A percentile compares a stretch with the other conserved stretches of the same genome.
These are phyloP conservation scores for Colletotrichum camelliae DNA, from an alignment of 2,329 filamentous ascomycete genomes.

Conservation along the genomic window DNA sequence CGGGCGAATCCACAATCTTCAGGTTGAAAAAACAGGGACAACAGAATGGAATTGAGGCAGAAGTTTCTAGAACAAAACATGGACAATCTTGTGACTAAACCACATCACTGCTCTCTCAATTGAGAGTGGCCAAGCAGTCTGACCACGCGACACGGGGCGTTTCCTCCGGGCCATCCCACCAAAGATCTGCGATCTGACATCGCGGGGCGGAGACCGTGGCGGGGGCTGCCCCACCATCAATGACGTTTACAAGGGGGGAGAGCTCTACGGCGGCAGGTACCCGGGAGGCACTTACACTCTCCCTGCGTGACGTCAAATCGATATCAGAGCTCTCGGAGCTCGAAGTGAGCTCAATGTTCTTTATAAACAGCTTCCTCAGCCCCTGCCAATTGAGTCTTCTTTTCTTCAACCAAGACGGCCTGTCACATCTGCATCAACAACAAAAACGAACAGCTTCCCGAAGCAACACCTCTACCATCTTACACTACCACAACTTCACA, in stretches of 20 bases:
- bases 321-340: background rate
- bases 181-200: constrained; percentile 9
- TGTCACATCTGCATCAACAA: background rate
- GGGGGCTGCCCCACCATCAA: background rate
- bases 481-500: background rate
- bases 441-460: background rate
- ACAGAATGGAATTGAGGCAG: background rate
- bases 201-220: background rate
- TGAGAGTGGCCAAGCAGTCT: background rate
- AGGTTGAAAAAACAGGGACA: background rate
- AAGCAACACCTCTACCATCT: background rate
- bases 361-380: background rate
- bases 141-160: constrained; percentile 1
- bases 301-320: constrained; percentile 4
- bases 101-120: background rate
- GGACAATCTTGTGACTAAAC: background rate
- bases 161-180: background rate
- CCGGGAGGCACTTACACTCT: background rate
- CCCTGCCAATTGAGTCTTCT: rapidly evolving
- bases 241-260: background rate
- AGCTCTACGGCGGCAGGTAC: background rate
- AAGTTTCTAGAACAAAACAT: background rate
- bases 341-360: rapidly evolving
- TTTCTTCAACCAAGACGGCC: background rate
- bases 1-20: background rate